Evolutionary conservation across 768 basidiomycete species (phyloP), one percentile per base, ranked within the genome.

Genomic region (Hygrocybe punicea): DNA sequence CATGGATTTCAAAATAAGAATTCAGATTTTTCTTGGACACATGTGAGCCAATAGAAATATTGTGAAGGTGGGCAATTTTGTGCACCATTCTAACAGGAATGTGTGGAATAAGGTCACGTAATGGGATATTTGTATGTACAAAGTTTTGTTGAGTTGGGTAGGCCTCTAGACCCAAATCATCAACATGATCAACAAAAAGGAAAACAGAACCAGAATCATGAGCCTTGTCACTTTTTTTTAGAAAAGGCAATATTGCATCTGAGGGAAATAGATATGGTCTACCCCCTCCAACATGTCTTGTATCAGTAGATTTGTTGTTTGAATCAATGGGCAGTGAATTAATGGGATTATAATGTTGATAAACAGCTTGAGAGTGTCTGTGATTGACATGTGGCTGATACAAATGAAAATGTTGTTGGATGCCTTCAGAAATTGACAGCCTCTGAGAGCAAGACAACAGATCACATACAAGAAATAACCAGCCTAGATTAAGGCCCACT

Each of bases 61-160:
- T n/a, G 23, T 53, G 52, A 19, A 24, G n/a, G n/a, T 29, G 52
- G 10, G 52, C 52, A 39, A 53, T 42, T 24, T 53, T 53, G 52
- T 14, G 35, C 10, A 25, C 25, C 17, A 16, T n/a, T 39, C 11
- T 24, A 42, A 39, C 39, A 19, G 52, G 25, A 13, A 53, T 10
- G 24, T 53, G 52, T 13, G 35, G 52, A 13, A 53, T n/a, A 9
- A 53, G 21, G 10, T 39, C 13, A 25, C 2, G 16, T 24, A 53
- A 42, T 14, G 52, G 52, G 10, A 53, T 29, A 39, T 53, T 24
- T 16, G 52, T 35, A 44, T 39, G 36, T 10, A 42, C 52, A 33
- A 39, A 53, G 24, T n/a, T 23, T 11, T 29, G 35, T n/a, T 39
- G 9, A 39, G 10, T 35, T n/a, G 39, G 52, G 33, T 53, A 53